Evolutionary conservation across 805 yeast genomes (phyloP).

Genomic region (Teunomyces stri): DNA sequence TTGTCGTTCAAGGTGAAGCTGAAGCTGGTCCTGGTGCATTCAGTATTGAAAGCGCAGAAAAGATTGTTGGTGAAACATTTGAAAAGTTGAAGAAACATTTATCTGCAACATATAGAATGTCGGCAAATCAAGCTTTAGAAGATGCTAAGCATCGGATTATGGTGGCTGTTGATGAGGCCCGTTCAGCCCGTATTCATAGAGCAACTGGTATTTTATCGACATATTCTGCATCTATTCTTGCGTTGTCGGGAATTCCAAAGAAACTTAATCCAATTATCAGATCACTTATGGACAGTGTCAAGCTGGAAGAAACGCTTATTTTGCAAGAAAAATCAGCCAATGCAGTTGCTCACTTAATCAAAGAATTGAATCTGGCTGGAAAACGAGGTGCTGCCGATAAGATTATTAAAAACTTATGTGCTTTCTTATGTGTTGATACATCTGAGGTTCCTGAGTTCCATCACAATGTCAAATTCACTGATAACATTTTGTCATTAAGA

Average conservation of each 20-base stretch:
- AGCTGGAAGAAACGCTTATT: slow-evolving; percentile 62
- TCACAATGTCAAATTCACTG: slow-evolving; percentile 54
- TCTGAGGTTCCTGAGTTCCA: slow-evolving; percentile 92
- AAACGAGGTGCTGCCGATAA: slow-evolving; percentile 82
- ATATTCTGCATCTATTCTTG: slow-evolving; percentile 70
- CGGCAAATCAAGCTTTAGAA: slow-evolving; percentile 69
- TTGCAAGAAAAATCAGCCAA: slow-evolving; percentile 72
- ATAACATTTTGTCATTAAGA: slow-evolving; percentile 65
- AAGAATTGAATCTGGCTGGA: slow-evolving; percentile 51
- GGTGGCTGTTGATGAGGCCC: slow-evolving; percentile 68
- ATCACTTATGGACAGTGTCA: slow-evolving; percentile 88
- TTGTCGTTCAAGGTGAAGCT: slow-evolving; percentile 88
- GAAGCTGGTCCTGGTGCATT: slow-evolving; percentile 96
- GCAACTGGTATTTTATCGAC: slow-evolving; percentile 64
- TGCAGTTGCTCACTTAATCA: slow-evolving; percentile 63
- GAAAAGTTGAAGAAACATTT: slow-evolving; percentile 61
- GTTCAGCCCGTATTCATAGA: slow-evolving; percentile 48
- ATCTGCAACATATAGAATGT: slow-evolving; percentile 66
- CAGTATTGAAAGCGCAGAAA: slow-evolving; percentile 72
- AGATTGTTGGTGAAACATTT: slow-evolving; percentile 60
- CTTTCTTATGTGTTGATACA: slow-evolving; percentile 91
- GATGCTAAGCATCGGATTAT: slow-evolving; percentile 71
- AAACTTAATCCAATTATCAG: slow-evolving; percentile 87
- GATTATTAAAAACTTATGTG: slow-evolving; percentile 85
- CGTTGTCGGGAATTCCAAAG: slow-evolving; percentile 68